These are phyloP conservation scores for Pleurotus giganteus DNA, from an alignment of 768 basidiomycete genomes.

Conservation along the genomic window DNA sequence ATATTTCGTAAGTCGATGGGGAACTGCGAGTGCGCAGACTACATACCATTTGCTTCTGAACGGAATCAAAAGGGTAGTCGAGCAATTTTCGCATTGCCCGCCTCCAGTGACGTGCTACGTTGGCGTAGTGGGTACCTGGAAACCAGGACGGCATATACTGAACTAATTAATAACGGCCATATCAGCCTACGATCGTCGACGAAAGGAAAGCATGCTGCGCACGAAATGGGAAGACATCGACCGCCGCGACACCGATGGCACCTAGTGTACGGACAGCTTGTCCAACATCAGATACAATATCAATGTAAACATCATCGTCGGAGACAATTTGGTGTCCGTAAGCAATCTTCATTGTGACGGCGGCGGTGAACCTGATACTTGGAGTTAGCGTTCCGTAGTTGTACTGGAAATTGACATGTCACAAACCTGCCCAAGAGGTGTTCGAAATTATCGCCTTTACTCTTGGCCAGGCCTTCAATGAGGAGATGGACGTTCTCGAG, in stretches of 20 bases:
- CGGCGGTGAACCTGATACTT: conserved; percentile 15
- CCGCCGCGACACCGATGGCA: conserved; percentile 12
- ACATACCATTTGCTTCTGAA: conserved; percentile 31
- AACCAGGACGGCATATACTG: conserved; percentile 32
- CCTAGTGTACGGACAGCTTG: conserved; percentile 20
- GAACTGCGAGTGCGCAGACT: neutral
- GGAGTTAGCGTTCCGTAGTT: neutral
- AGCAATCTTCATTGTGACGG: conserved; percentile 19
- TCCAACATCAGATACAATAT: conserved; percentile 28
- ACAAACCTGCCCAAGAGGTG: conserved; percentile 41
- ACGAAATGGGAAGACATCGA: conserved; percentile 27
- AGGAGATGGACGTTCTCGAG: conserved; percentile 32
- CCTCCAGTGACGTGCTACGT: conserved; percentile 18
- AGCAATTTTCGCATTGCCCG: conserved; percentile 18
- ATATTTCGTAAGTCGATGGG: neutral
- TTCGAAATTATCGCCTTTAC: neutral
- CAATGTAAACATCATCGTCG: conserved; percentile 34
- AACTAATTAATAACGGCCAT: conserved; percentile 16
- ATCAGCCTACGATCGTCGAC: neutral
- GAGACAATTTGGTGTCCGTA: conserved; percentile 31
- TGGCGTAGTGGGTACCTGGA: conserved; percentile 24
- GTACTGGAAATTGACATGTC: neutral
- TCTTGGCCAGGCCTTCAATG: conserved; percentile 34
- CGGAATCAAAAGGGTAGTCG: conserved; percentile 28
- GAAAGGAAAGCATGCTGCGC: conserved; percentile 6